Base-by-base conservation (phyloP, 164 flowering plant species). In the Magnolia kwangsiensis region DNA sequence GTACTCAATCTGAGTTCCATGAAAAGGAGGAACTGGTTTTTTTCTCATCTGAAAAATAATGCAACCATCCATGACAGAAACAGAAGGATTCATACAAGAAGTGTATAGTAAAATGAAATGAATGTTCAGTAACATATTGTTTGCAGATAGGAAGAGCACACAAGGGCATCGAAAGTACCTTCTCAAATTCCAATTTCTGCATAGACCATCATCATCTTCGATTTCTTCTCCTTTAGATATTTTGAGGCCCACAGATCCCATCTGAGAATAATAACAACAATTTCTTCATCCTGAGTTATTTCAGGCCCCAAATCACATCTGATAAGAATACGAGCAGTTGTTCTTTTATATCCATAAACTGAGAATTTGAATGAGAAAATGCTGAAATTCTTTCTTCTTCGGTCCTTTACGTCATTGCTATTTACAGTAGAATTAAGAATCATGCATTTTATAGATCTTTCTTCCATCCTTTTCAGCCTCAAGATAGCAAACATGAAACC, bases 351-450 rank as follows among this genome's bases (percentile, higher is more conserved):
- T 50, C 61, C 50, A 16, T 51, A 21, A 31, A 55, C 27, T 51
- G 50, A 68, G 13, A n/a, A n/a, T 49, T 68, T 50, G 58, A 78
- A 73, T 24, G 10, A 72, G 76, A 63, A 73, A 78, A 58, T 24
- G 50, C 23, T 75, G 21, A 51, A 27, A 50, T 71, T 76, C 70
- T 71, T 72, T 64, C 55, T 23, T 72, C 64, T 55, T 55, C 51
- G 58, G 16, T 45, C 74, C 31, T 70, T 67, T 65, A 45, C 24
- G 29, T 67, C 19, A 68, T 74, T 49, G 71, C 69, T 71, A 80
- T 80, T 74, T 83, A 80, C 85, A 83, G 24, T 71, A 65, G 74
- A 67, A 51, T 51, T 59, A 77, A 74, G 51, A 61, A 75, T 16
- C 51, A 59, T 49, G 50, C n/a, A 73, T 66, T 66, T 13, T 68